These are phyloP conservation scores for Globisporangium emineosum DNA, from an alignment of 352 stramenopile species.

Conservation along the genomic window DNA sequence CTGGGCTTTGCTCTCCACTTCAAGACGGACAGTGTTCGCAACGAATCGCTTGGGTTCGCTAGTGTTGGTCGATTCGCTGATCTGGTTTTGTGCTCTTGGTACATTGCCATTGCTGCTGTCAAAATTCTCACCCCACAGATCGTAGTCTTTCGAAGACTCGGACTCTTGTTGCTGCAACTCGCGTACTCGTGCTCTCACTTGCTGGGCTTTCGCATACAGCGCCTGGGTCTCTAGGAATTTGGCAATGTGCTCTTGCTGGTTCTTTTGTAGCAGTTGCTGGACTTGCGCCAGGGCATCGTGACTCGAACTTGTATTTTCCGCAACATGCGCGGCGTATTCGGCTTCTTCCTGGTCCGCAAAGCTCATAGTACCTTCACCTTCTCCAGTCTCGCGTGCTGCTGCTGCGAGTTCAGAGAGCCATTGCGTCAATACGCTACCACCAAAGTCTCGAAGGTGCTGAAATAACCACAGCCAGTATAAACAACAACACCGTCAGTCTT, in stretches of 20 bases:
- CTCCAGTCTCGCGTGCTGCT: not conserved
- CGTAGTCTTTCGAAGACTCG: constrained; percentile 10
- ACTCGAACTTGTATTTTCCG: constrained; percentile 27
- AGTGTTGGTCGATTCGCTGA: not conserved
- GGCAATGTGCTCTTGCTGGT: constrained; percentile 39
- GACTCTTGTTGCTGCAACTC: not conserved
- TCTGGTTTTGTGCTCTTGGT: not conserved
- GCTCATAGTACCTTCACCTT: not conserved
- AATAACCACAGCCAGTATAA: not conserved
- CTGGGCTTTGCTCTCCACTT: constrained; percentile 28
- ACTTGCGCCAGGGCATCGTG: constrained; percentile 41
- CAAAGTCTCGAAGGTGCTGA: constrained; percentile 38
- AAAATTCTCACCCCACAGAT: constrained; percentile 18
- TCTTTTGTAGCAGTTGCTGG: constrained; percentile 30
- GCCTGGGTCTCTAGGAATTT: constrained; percentile 34
- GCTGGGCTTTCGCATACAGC: constrained; percentile 23
- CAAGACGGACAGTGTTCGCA: constrained; percentile 24
- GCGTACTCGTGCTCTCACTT: constrained; percentile 16
- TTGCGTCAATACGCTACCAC: constrained; percentile 15
- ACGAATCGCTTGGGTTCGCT: constrained; percentile 7
- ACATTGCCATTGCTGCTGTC: not conserved
- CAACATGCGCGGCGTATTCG: constrained; percentile 35
- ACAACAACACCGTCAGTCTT: not conserved
- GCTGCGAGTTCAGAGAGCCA: constrained; percentile 26
- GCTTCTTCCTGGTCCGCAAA: constrained; percentile 25